Conservation (phyloP, 352 stramenopile genomes). For the Phytophthora crassamura region DNA sequence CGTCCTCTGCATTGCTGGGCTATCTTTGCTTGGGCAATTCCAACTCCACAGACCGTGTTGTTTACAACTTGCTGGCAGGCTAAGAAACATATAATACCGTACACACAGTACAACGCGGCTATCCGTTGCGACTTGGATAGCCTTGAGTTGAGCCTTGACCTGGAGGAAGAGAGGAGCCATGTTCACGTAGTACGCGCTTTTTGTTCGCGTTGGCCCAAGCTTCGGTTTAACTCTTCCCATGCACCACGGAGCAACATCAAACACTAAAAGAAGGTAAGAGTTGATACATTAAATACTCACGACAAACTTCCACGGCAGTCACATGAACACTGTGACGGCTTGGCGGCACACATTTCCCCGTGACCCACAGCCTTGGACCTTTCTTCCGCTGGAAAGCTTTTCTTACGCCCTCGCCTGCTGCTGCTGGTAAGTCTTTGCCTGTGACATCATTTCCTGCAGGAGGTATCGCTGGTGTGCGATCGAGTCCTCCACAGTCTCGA, state of each 20-base stretch:
- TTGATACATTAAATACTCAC: slow-evolving; percentile 42
- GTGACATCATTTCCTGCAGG: slow-evolving; percentile 70
- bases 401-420: slow-evolving; percentile 30
- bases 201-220: not conserved
- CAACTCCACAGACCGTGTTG: too few relatives aligned
- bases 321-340: slow-evolving; percentile 29
- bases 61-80: too few relatives aligned
- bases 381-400: slow-evolving; percentile 36
- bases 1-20: too few relatives aligned
- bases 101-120: too few relatives aligned
- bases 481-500: slow-evolving; percentile 60
- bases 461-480: slow-evolving; percentile 71
- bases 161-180: too few relatives aligned
- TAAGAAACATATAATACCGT: too few relatives aligned
- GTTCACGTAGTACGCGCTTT: too few relatives aligned
- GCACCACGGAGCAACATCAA: too few relatives aligned
- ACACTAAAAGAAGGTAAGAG: not conserved
- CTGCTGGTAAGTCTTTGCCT: slow-evolving; percentile 53
- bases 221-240: too few relatives aligned
- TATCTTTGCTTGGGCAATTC: not conserved
- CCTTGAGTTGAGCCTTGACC: too few relatives aligned
- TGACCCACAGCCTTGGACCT: slow-evolving; percentile 14
- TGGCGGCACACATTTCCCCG: slow-evolving; percentile 19
- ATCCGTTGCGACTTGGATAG: too few relatives aligned
- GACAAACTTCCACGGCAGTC: slow-evolving; percentile 28